Conservation (phyloP, 352 stramenopile species). For the Phytopythium chamaehyphon region DNA sequence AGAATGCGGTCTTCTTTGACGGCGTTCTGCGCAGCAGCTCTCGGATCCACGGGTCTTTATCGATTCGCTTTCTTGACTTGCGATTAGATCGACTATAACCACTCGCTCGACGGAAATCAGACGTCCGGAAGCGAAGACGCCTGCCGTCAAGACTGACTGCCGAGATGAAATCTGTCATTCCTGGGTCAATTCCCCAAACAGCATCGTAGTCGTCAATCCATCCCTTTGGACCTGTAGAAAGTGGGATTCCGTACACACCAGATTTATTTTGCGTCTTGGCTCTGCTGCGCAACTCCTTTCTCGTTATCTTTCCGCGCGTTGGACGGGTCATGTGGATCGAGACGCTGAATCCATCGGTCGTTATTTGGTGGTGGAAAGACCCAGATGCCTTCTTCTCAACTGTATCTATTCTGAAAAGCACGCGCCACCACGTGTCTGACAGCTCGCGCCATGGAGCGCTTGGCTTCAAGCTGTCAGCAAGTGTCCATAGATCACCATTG, state of each 20-base stretch:
- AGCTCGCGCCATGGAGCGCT: not conserved
- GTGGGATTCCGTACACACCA: no score
- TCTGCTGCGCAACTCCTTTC: not conserved
- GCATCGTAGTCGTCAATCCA: not conserved
- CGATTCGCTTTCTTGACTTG: not conserved
- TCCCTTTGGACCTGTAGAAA: no score
- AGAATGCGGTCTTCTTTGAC: conserved; percentile 6
- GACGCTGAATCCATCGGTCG: conserved; percentile 6
- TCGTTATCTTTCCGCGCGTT: not conserved
- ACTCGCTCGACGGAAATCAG: not conserved
- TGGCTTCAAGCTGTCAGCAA: not conserved
- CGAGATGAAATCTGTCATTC: not conserved
- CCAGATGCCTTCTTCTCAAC: conserved; percentile 1
- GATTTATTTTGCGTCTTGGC: not conserved
- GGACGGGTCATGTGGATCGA: conserved; percentile 6
- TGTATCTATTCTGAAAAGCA: conserved; percentile 3
- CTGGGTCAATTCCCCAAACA: not conserved
- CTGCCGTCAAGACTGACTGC: not conserved
- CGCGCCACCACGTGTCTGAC: conserved; percentile 5
- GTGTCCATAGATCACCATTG: not conserved
- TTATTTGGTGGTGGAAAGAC: conserved; percentile 8
- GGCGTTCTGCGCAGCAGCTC: not conserved
- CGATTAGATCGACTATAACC: no score
- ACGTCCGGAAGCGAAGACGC: not conserved
- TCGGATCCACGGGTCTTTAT: not conserved